Evolutionary conservation across 2,329 filamentous ascomycete genomes (phyloP), one percentile per base, ranked within the genome.

Genomic region (Claviceps arundinis): DNA sequence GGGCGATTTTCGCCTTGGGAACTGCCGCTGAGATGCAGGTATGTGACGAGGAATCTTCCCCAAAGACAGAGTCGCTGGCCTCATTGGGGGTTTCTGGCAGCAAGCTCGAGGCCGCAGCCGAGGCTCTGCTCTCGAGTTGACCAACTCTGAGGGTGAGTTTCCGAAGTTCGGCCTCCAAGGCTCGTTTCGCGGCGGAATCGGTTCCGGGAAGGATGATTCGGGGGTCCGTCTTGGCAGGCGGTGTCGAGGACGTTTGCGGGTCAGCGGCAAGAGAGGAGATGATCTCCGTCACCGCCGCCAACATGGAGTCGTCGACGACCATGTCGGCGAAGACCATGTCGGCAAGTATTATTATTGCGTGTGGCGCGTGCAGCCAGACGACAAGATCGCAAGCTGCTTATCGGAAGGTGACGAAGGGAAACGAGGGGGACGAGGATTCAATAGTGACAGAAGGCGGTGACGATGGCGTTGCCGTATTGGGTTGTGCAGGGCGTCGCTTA

Each of bases 21-120:
- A 60, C 58, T 50, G 58, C 54, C 45, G 64, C 60, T 57, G 67
- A 74, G 70, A 66, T 75, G 73, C 57, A 57, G 57, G 65, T 59
- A 51, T 65, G 64, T 41, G 44, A 34, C 11, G 68, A 64, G 47
- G 75, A 71, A 52, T 77, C 77, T 59, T 80, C 76, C 62, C 73
- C 74, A 63, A 84, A 81, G 45, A 83, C 74, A 58, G 82, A 84
- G 62, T 80, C 78, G 59, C 76, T 73, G 49, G 76, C 79, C 71
- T 93, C 88, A 66, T 84, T 89, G 47, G 89, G 88, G 9, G 88
- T 93, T 63, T 90, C 84, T 60, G 89, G 89, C 60, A 90, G 78
- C 52, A 76, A 72, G 57, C 76, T 75, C 54, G 77, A 67, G 53
- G 76, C 74, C 54, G 77, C 69, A 52, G 77, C 72, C 62, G 78